Percentiles rank a stretch among this genome's conserved stretches.
phyloP scores from a whole-genome alignment of 2,329 filamentous ascomycete species.

The Myriosclerotinia duriaeana region DNA sequence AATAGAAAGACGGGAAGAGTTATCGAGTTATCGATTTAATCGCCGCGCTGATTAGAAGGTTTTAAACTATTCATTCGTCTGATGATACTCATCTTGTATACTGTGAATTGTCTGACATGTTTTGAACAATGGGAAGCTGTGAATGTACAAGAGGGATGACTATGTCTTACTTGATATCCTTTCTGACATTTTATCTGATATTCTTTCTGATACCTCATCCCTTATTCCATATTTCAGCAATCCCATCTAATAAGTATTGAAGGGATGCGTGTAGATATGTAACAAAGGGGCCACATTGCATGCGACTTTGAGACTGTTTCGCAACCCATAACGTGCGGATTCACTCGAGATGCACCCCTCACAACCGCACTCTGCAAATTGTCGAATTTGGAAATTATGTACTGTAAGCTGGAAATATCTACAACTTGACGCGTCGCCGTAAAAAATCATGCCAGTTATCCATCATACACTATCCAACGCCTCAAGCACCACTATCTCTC shows the following conservation, averaged over 20 bases:
- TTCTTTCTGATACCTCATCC: too few relatives aligned
- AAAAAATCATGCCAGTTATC: neutral
- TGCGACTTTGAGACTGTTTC: neutral
- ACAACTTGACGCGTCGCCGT: neutral
- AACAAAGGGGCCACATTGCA: neutral
- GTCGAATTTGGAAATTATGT: neutral
- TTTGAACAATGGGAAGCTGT: neutral
- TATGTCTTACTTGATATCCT: neutral
- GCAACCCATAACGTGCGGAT: neutral
- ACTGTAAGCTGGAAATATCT: neutral
- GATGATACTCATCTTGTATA: neutral
- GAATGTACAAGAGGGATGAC: neutral
- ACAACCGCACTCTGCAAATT: neutral
- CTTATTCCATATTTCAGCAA: neutral
- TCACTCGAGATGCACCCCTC: neutral
- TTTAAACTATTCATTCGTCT: neutral
- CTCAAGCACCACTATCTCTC: neutral
- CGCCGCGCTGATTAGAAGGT: neutral
- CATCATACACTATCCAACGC: neutral
- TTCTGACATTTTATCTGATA: neutral
- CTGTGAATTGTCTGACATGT: neutral
- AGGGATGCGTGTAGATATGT: neutral
- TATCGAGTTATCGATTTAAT: neutral
- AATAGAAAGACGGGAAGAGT: neutral
- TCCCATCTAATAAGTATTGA: neutral